Percentiles rank a stretch among this genome's conserved stretches.
phyloP scores from a whole-genome alignment of 345 rosid species.

The Lepidium aucheri region DNA sequence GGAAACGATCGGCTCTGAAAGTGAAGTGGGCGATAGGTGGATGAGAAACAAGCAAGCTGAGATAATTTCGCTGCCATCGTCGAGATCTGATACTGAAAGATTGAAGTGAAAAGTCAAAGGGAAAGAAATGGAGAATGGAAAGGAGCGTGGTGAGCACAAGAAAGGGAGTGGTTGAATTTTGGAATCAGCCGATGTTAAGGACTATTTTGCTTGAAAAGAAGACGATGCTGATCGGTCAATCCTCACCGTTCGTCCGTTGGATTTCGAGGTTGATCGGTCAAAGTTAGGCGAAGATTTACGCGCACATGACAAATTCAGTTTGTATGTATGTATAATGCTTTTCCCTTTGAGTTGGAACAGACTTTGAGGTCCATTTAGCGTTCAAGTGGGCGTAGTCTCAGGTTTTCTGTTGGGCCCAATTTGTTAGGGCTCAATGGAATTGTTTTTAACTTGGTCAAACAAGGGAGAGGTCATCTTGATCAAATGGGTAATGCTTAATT shows the following conservation, averaged over 20 bases:
- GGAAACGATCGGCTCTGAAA: conserved; percentile 31
- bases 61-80: conserved; percentile 34
- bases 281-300: not conserved
- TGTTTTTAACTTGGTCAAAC: not conserved
- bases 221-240: conserved; percentile 11
- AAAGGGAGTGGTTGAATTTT: conserved; percentile 17
- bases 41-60: conserved; percentile 57
- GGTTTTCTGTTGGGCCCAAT: not conserved
- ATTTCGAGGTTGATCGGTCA: not conserved
- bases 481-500: too few relatives aligned
- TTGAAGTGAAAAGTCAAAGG: conserved; percentile 2
- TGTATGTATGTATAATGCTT: not conserved
- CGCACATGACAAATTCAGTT: not conserved
- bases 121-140: not conserved
- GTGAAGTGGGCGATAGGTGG: conserved; percentile 42
- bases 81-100: conserved; percentile 17
- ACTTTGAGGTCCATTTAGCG: not conserved
- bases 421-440: not conserved
- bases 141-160: conserved; percentile 22
- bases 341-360: not conserved
- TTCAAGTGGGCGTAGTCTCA: not conserved
- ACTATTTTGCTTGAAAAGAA: not conserved
- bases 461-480: too few relatives aligned
- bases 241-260: not conserved
- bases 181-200: not conserved